Conservation (phyloP, 2,329 filamentous ascomycete genomes). For the Aspergillus melleus region DNA sequence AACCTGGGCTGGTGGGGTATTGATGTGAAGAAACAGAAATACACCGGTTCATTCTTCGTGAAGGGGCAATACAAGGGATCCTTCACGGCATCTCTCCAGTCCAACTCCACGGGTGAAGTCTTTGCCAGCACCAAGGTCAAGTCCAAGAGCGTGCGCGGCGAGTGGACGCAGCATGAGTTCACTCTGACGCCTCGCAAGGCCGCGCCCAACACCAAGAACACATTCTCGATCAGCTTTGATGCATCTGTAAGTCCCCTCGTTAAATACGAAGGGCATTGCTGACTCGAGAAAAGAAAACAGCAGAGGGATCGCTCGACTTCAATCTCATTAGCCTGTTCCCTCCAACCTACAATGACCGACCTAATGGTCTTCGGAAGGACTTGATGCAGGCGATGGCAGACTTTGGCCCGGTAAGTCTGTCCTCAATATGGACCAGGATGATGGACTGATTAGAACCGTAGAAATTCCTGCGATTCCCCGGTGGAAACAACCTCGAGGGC, state of each 20-base stretch:
- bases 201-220: constrained; percentile 48
- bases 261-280: no score
- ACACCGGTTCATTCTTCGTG: constrained; percentile 54
- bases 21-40: constrained; percentile 49
- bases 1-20: constrained; percentile 57
- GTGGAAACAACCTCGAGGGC: constrained; percentile 54
- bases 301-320: constrained; percentile 48
- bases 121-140: constrained; percentile 29
- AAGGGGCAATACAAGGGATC: constrained; percentile 37
- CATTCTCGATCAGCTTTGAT: constrained; percentile 53
- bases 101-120: constrained; percentile 39
- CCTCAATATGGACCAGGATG: neutral
- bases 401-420: constrained; percentile 21
- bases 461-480: constrained; percentile 52
- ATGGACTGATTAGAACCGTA: constrained; percentile 17
- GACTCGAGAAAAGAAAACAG: constrained; percentile 28
- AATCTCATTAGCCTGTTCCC: constrained; percentile 56
- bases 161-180: constrained; percentile 44
- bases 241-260: constrained; percentile 27
- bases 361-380: constrained; percentile 53
- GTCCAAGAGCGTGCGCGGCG: constrained; percentile 40
- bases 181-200: constrained; percentile 22
- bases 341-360: constrained; percentile 54
- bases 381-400: constrained; percentile 45
- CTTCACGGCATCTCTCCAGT: constrained; percentile 40